Evolutionary conservation across 1,284 basidiomycete genomes (phyloP).

Genomic region (Ganoderma lingzhi): DNA sequence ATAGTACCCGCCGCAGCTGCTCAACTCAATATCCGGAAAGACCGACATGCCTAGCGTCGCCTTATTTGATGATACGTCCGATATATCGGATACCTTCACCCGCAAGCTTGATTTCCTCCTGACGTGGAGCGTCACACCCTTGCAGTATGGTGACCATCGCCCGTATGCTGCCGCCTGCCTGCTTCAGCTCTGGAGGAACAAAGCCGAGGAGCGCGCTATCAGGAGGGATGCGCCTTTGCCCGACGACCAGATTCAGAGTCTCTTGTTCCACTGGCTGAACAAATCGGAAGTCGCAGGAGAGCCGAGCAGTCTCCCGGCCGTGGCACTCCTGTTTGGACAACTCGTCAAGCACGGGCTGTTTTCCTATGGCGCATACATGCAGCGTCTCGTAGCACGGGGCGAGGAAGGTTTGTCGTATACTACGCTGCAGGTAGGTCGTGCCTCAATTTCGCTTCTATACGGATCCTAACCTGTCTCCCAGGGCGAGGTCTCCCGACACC

Average conservation of each 20-base stretch:
- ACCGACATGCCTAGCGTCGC: conserved; percentile 70
- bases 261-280: conserved; percentile 89
- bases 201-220: conserved; percentile 64
- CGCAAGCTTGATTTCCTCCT: conserved; percentile 83
- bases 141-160: conserved; percentile 88
- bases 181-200: conserved; percentile 75
- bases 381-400: conserved; percentile 85
- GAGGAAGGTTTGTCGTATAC: conserved; percentile 65
- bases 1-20: conserved; percentile 54
- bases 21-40: conserved; percentile 81
- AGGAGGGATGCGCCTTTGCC: conserved; percentile 64
- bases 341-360: conserved; percentile 81
- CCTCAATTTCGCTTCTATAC: neutral
- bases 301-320: conserved; percentile 61
- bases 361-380: conserved; percentile 86
- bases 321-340: conserved; percentile 83
- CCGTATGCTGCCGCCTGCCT: conserved; percentile 84
- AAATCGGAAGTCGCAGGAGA: conserved; percentile 69
- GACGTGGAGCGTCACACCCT: conserved; percentile 86
- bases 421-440: conserved; percentile 52
- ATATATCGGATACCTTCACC: conserved; percentile 57
- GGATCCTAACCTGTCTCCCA: conserved; percentile 19
- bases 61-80: conserved; percentile 64
- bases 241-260: conserved; percentile 70
- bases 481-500: conserved; percentile 64